Evolutionary conservation across 257 asterid genomes (phyloP).

Genomic region (Solanum gandarillasii): DNA sequence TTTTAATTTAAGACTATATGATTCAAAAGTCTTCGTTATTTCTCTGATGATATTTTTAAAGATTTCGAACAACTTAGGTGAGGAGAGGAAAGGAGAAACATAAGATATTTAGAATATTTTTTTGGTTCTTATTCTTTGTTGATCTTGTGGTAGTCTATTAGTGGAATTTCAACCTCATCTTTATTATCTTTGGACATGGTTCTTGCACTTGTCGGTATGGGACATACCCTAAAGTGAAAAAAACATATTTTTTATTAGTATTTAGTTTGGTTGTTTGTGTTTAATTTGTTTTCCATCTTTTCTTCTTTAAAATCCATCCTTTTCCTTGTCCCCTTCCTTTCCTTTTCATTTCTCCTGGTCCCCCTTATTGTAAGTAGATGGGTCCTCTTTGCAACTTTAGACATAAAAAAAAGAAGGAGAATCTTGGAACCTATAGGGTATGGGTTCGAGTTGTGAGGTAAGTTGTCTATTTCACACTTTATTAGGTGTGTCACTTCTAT

Average conservation of each 20-base stretch:
- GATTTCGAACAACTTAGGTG: not conserved
- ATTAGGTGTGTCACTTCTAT: not conserved
- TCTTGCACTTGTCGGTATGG: not conserved
- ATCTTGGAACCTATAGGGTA: not conserved
- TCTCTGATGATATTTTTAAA: not conserved
- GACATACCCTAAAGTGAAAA: not conserved
- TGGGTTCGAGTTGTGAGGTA: not conserved
- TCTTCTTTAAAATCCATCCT: not conserved
- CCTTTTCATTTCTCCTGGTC: not conserved
- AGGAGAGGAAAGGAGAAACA: not conserved
- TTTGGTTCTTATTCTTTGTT: not conserved
- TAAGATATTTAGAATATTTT: not conserved
- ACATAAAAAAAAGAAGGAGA: not conserved
- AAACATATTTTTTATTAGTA: not conserved
- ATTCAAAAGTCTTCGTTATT: not conserved
- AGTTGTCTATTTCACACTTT: not conserved
- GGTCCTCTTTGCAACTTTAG: not conserved
- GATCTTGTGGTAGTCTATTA: not conserved
- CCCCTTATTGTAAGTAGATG: not conserved
- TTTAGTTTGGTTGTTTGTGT: not conserved
- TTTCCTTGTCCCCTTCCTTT: not conserved
- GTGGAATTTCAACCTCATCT: conserved; percentile 13
- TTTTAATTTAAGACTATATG: not conserved
- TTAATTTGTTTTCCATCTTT: not conserved
- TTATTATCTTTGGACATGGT: conserved; percentile 5